Evolutionary conservation across 768 basidiomycete species (phyloP).

Genomic region (Mrakia hoshinonis): DNA sequence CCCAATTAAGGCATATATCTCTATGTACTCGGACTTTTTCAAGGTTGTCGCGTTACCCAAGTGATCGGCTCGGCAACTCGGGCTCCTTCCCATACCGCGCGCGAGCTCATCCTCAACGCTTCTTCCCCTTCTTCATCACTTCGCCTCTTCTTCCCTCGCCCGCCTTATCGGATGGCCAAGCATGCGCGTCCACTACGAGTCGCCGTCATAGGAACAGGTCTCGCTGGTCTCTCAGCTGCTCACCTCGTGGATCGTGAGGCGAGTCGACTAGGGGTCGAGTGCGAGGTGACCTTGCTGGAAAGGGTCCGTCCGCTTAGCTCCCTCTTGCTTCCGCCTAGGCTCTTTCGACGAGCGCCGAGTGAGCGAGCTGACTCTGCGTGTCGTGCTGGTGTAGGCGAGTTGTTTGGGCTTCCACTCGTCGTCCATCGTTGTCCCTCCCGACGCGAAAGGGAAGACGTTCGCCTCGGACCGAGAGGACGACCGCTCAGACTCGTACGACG

Average conservation of each 20-base stretch:
- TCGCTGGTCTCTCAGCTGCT: constrained; percentile 64
- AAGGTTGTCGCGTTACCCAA: too few species aligned
- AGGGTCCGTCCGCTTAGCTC: constrained; percentile 48
- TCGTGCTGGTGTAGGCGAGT: too few species aligned
- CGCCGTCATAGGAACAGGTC: constrained; percentile 62
- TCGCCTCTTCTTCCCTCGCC: too few species aligned
- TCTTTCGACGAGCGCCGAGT: too few species aligned
- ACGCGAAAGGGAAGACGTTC: constrained; percentile 19
- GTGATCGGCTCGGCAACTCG: too few species aligned
- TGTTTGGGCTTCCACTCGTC: too few species aligned
- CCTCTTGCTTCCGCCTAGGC: neutral
- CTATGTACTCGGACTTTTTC: too few species aligned
- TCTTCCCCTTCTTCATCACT: neutral
- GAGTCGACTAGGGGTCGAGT: constrained; percentile 42
- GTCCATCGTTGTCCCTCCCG: constrained; percentile 37
- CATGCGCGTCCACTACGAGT: constrained; percentile 37
- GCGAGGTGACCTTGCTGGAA: constrained; percentile 66
- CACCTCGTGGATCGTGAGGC: constrained; percentile 47
- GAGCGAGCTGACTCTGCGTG: too few species aligned
- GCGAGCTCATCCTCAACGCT: too few species aligned
- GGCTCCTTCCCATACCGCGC: too few species aligned
- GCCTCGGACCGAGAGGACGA: neutral
- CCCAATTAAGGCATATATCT: too few species aligned
- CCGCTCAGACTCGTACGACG: neutral
- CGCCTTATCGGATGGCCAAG: neutral